Evolutionary conservation across 2,329 filamentous ascomycete genomes (phyloP).

Genomic region (Cladophialophora carrionii): DNA sequence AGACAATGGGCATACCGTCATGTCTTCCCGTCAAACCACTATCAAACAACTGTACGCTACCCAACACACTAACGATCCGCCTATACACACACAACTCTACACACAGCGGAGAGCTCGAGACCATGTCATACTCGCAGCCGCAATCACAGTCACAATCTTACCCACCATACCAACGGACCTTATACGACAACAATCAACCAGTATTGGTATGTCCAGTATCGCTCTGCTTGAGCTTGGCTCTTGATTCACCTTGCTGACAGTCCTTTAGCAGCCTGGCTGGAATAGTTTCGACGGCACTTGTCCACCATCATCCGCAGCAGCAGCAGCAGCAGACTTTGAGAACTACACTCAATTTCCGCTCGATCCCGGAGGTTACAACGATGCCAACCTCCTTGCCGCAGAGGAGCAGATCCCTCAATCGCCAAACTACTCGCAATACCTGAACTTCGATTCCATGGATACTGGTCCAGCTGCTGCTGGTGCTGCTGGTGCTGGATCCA

Average conservation of each 20-base stretch:
- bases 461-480: constrained; percentile 19
- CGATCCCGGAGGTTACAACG: constrained; percentile 19
- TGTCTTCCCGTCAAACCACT: constrained; percentile 22
- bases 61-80: constrained; percentile 24
- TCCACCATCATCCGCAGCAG: constrained; percentile 18
- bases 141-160: constrained; percentile 20
- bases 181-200: constrained; percentile 20
- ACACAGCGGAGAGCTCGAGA: neutral
- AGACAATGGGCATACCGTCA: constrained; percentile 20
- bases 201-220: constrained; percentile 19
- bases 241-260: constrained; percentile 13
- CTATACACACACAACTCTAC: constrained; percentile 8
- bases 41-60: constrained; percentile 16
- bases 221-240: constrained; percentile 9
- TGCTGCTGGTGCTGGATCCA: constrained; percentile 7
- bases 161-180: constrained; percentile 23
- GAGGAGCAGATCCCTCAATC: constrained; percentile 25
- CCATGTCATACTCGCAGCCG: constrained; percentile 29
- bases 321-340: constrained; percentile 12
- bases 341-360: constrained; percentile 21
- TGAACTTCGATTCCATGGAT: constrained; percentile 32
- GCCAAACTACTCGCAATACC: constrained; percentile 31
- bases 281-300: constrained; percentile 24
- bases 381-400: constrained; percentile 14
- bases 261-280: constrained; percentile 26